Evolutionary conservation across 306 rosid genomes (phyloP), one percentile per base, ranked within the genome.

Genomic region (Vigna trinervia): DNA sequence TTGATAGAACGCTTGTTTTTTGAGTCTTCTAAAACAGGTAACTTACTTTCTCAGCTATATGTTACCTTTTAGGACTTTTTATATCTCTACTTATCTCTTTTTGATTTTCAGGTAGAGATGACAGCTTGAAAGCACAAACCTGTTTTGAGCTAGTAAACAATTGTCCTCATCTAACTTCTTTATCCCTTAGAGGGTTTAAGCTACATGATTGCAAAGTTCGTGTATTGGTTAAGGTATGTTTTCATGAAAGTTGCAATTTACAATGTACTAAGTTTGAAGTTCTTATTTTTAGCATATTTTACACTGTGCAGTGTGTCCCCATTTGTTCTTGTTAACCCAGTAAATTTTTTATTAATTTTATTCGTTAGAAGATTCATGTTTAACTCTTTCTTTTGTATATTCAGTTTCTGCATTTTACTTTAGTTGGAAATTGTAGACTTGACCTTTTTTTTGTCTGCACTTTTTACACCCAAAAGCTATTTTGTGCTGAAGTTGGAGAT

Each of bases 181-280:
- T 95, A 88, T 90, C 98, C 66, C 96, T 95, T 48, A 86, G 97
- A 87, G 99, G 99, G 82, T 92, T 90, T 86, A 95, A 91, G 87
- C 86, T 95, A 81, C 97, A 92, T 22, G 99, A 95, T 86, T 84
- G 70, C 63, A 95, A 95, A 87, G 92, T 95, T 74, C 96, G 99
- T 56, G 87, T 83, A 77, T 88, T 95, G 76, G 81, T 95, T 78
- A 95, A 95, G 97, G 99, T 95, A 85, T 43, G 81, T 67, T 81
- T 41, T 68, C 43, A 12, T 56, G 62, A 59, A 78, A 77, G 41
- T 68, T 6, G 20, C 46, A 28, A 61, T 20, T 48, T 70, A 53
- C 43, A 65, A 19, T 68, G 48, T 71, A 12, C 65, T n/a, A 17
- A 64, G 54, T n/a, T 48, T 32, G 23, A 23, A 51, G 59, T 59